Conservation (phyloP, 371 early-diverging fungal species). For the Scutellospora calospora region DNA sequence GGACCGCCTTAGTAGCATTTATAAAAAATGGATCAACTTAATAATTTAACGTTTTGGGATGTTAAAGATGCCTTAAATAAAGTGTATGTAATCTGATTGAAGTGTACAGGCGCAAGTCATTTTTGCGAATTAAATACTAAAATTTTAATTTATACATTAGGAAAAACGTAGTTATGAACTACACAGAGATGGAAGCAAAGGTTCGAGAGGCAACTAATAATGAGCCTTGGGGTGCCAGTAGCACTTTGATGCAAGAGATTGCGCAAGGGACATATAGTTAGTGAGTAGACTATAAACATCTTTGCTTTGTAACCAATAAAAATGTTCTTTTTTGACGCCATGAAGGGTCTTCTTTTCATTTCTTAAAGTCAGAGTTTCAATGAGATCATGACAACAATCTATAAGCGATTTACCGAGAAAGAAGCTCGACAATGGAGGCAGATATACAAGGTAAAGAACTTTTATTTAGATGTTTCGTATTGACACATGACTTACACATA, state of each 20-base stretch:
- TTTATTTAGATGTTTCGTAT: not conserved
- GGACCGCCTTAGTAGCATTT: too few relatives aligned
- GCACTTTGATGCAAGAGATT: conserved; percentile 90
- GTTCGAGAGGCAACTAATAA: conserved; percentile 87
- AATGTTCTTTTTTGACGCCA: not conserved
- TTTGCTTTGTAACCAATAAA: not conserved
- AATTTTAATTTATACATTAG: conserved; percentile 29
- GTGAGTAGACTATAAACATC: conserved; percentile 54
- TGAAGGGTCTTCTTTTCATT: not conserved
- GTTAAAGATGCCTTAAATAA: conserved; percentile 48
- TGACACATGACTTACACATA: not conserved
- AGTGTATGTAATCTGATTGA: conserved; percentile 43
- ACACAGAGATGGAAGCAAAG: conserved; percentile 89
- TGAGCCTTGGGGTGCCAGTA: conserved; percentile 93
- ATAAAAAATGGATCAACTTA: conserved; percentile 23
- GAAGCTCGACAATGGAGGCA: conserved; percentile 91
- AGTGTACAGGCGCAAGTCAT: not conserved
- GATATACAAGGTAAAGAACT: conserved; percentile 83
- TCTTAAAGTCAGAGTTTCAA: conserved; percentile 79
- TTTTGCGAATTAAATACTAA: not conserved
- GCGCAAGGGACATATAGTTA: conserved; percentile 85
- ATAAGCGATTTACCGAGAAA: conserved; percentile 85
- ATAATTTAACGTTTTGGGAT: conserved; percentile 46
- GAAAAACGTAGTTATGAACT: conserved; percentile 71
- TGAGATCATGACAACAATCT: conserved; percentile 94